These are phyloP conservation scores for Coniella lustricola DNA, from an alignment of 2,329 filamentous ascomycete species.

Conservation along the genomic window DNA sequence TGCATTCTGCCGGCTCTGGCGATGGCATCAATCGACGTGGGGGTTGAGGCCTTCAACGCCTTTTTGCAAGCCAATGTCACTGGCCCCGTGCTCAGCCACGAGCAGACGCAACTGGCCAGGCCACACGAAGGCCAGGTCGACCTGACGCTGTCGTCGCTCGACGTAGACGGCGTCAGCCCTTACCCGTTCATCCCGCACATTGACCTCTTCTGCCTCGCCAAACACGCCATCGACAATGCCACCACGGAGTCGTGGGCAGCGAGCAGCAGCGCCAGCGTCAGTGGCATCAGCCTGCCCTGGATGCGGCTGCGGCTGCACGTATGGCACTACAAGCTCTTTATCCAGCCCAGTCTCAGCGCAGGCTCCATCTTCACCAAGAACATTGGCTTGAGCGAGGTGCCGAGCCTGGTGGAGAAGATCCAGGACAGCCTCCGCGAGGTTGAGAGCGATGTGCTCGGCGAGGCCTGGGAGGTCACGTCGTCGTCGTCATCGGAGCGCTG, in stretches of 20 bases:
- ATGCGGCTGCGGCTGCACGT: slow-evolving; percentile 65
- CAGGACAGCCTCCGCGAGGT: slow-evolving; percentile 36
- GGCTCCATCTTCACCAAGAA: slow-evolving; percentile 50
- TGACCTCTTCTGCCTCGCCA: slow-evolving; percentile 74
- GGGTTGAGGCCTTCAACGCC: slow-evolving; percentile 62
- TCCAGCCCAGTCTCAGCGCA: slow-evolving; percentile 47
- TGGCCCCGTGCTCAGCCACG: slow-evolving; percentile 62
- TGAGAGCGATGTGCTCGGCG: slow-evolving; percentile 29
- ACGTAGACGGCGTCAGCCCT: slow-evolving; percentile 76
- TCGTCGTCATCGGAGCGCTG: slow-evolving; percentile 28
- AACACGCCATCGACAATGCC: slow-evolving; percentile 34
- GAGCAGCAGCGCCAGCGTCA: not conserved
- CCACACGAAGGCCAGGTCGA: slow-evolving; percentile 28
- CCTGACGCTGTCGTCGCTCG: slow-evolving; percentile 61
- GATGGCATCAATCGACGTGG: slow-evolving; percentile 36
- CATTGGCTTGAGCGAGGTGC: slow-evolving; percentile 53
- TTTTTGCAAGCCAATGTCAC: slow-evolving; percentile 87
- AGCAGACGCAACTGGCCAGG: slow-evolving; percentile 10
- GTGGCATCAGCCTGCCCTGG: slow-evolving; percentile 43
- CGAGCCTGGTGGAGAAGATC: slow-evolving; percentile 46
- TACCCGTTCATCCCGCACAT: slow-evolving; percentile 80
- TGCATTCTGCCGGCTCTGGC: not conserved
- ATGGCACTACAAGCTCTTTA: slow-evolving; percentile 56
- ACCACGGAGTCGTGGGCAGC: slow-evolving; percentile 29
- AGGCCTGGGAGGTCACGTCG: slow-evolving; percentile 14